Conservation (phyloP, 495 filamentous ascomycete genomes). For the Aspergillus bridgeri region DNA sequence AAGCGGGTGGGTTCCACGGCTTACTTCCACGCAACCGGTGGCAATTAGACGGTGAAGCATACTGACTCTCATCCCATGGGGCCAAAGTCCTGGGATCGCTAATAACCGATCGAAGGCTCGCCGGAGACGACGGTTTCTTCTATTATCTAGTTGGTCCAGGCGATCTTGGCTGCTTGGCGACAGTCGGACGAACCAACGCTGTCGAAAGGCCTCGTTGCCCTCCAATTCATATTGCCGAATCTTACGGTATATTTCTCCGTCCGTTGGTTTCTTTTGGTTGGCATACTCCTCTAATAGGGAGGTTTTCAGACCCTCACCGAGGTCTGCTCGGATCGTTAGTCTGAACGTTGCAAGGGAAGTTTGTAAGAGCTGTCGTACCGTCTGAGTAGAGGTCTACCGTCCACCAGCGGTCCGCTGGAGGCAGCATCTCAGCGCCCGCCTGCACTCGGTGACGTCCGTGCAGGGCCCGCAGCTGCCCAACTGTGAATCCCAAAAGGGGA, state of each 20-base stretch:
- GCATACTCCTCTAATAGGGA: slow-evolving; percentile 25
- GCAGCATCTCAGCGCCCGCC: slow-evolving; percentile 19
- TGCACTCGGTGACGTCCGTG: too few relatives aligned
- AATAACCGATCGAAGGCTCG: neutral
- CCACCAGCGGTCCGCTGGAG: slow-evolving; percentile 30
- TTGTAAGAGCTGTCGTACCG: slow-evolving; percentile 23
- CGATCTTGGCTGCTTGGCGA: slow-evolving; percentile 14
- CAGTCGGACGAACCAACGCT: slow-evolving; percentile 21
- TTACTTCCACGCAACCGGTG: neutral
- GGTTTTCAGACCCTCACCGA: neutral
- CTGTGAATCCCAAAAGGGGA: too few relatives aligned
- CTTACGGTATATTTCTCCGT: slow-evolving; percentile 38
- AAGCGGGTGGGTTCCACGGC: neutral
- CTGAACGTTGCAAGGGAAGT: neutral
- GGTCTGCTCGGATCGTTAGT: neutral
- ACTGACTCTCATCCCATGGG: neutral
- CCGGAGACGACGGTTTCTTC: neutral
- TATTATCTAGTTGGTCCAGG: slow-evolving; percentile 5
- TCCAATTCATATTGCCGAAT: slow-evolving; percentile 31
- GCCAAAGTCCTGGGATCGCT: neutral
- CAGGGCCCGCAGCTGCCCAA: too few relatives aligned
- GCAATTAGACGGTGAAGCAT: neutral
- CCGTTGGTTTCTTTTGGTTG: slow-evolving; percentile 27
- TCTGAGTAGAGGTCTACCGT: slow-evolving; percentile 36
- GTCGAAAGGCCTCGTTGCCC: slow-evolving; percentile 21